A percentile compares a stretch with the other conserved stretches of the same genome.
phyloP scores from a whole-genome alignment of 495 filamentous ascomycete species.

The Annulohypoxylon bovei region DNA sequence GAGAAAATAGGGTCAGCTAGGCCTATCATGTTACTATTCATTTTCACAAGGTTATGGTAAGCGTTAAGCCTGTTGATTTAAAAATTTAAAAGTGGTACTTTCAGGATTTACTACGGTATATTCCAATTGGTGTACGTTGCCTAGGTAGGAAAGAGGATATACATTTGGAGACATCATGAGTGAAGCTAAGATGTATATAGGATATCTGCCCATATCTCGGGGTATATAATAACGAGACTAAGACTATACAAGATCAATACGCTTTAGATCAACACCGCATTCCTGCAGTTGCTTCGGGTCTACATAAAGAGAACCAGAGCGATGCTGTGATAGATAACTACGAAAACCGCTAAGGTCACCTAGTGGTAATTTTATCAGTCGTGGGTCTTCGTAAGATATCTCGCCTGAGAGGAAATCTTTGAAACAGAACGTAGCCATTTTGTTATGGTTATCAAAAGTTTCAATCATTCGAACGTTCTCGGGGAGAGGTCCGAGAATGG shows the following conservation, averaged over 20 bases:
- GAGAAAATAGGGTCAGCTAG: not conserved
- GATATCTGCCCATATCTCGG: not conserved
- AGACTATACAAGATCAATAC: slow-evolving; percentile 14
- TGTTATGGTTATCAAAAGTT: not conserved
- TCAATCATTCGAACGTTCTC: not conserved
- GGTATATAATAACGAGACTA: not conserved
- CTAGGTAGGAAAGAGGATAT: no score
- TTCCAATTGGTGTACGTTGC: no score
- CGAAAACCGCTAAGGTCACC: slow-evolving; percentile 16
- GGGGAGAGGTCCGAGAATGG: slow-evolving; percentile 25
- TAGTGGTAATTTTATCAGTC: slow-evolving; percentile 9
- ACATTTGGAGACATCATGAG: no score
- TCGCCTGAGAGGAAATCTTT: slow-evolving; percentile 5
- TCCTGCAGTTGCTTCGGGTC: slow-evolving; percentile 1
- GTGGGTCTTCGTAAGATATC: slow-evolving; percentile 14
- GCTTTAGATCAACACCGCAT: not conserved
- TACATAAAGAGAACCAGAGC: not conserved
- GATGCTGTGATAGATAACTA: not conserved
- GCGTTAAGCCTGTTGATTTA: no score
- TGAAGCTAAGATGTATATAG: not conserved
- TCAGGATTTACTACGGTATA: no score
- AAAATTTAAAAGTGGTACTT: no score
- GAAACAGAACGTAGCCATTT: not conserved
- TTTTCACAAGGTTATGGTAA: no score
- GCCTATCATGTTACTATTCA: not conserved